These are phyloP conservation scores for Fraxinus cuspidata DNA, from an alignment of 257 asterid genomes.

Conservation along the genomic window DNA sequence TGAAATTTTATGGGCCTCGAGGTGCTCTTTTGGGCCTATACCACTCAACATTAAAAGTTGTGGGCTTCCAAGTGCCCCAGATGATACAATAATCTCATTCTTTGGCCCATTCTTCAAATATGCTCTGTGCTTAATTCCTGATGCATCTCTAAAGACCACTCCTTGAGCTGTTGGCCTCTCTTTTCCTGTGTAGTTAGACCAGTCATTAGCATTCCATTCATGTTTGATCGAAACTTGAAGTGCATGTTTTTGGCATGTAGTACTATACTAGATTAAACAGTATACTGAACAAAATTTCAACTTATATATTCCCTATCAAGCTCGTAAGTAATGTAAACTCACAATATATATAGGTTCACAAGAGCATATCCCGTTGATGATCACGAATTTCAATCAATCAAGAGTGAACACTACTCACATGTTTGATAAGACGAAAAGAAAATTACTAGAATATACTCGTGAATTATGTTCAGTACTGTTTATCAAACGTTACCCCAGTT, in stretches of 20 bases:
- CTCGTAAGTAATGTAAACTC: no score
- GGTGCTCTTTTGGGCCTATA: slow-evolving; percentile 61
- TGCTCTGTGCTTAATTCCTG: slow-evolving; percentile 63
- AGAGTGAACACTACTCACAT: neutral
- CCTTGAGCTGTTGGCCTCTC: slow-evolving; percentile 62
- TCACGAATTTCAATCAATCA: neutral
- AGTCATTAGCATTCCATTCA: neutral
- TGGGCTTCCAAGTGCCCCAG: slow-evolving; percentile 96
- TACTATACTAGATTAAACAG: no score
- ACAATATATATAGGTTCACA: no score
- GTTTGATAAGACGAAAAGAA: neutral
- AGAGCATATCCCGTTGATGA: neutral
- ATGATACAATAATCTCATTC: slow-evolving; percentile 71
- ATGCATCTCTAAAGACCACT: slow-evolving; percentile 66
- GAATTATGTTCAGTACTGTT: no score
- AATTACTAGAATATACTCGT: neutral
- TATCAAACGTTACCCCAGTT: neutral
- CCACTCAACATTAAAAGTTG: slow-evolving; percentile 86
- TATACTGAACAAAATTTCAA: no score
- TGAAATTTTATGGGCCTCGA: slow-evolving; percentile 56
- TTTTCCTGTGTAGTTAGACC: slow-evolving; percentile 24
- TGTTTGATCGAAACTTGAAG: no score
- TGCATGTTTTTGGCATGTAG: neutral
- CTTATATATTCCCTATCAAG: no score
- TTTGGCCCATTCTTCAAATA: slow-evolving; percentile 48